Percentiles rank a stretch among this genome's conserved stretches.
phyloP scores from a whole-genome alignment of 257 asterid genomes.

The Solanum tarijense region DNA sequence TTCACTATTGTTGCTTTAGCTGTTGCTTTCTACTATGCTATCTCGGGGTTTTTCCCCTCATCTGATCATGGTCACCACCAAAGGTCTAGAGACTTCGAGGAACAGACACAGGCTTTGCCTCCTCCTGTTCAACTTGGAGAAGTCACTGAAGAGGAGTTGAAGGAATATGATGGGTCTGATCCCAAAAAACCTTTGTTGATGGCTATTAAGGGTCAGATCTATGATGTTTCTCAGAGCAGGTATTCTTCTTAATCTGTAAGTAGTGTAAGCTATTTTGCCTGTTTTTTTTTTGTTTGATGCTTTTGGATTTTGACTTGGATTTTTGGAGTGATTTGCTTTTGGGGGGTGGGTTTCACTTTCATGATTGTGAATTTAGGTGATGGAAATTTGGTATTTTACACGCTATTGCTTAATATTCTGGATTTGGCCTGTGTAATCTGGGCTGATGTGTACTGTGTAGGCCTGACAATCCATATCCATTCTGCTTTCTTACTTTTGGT shows the following conservation, averaged over 20 bases:
- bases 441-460: neutral
- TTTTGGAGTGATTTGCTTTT: neutral
- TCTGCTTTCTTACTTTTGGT: neutral
- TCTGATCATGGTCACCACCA: slow-evolving; percentile 6
- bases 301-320: neutral
- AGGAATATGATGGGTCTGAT: slow-evolving; percentile 75
- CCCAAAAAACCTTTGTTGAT: slow-evolving; percentile 74
- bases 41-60: slow-evolving; percentile 7
- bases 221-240: slow-evolving; percentile 97
- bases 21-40: slow-evolving; percentile 3
- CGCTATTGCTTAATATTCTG: too few species aligned
- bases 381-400: neutral
- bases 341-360: neutral
- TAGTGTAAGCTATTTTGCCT: neutral
- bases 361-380: neutral
- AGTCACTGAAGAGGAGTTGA: slow-evolving; percentile 57
- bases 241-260: neutral
- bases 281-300: neutral
- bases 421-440: neutral
- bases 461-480: neutral
- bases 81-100: slow-evolving; percentile 26
- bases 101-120: slow-evolving; percentile 63
- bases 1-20: slow-evolving; percentile 8
- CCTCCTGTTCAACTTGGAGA: slow-evolving; percentile 96
- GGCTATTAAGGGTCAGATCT: slow-evolving; percentile 99